phyloP scores from a whole-genome alignment of 805 yeast genomes.

The Torulaspora quercuum region DNA sequence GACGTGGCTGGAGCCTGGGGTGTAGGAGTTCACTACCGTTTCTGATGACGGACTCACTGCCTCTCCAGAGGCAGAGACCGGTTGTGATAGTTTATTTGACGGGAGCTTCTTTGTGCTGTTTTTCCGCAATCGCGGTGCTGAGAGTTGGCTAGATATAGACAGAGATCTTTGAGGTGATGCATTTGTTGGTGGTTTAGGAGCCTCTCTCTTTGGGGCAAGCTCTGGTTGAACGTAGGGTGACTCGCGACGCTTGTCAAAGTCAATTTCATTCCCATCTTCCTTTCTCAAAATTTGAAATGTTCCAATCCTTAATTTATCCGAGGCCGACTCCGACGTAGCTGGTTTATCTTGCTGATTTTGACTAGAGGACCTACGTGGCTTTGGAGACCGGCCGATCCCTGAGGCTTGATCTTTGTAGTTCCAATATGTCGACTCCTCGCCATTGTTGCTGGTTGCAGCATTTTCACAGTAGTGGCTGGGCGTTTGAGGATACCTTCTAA shows the following conservation, averaged over 20 bases:
- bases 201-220: slow-evolving; percentile 64
- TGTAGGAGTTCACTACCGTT: slow-evolving; percentile 37
- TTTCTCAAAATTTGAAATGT: slow-evolving; percentile 66
- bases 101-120: slow-evolving; percentile 15
- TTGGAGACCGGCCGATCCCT: slow-evolving; percentile 19
- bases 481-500: slow-evolving; percentile 33
- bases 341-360: slow-evolving; percentile 7
- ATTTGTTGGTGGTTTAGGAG: slow-evolving; percentile 62
- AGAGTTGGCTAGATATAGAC: slow-evolving; percentile 17
- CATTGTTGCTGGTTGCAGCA: slow-evolving; percentile 10
- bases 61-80: slow-evolving; percentile 12
- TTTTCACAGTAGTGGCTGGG: slow-evolving; percentile 35
- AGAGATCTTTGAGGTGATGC: slow-evolving; percentile 24
- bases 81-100: slow-evolving; percentile 25
- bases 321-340: slow-evolving; percentile 16
- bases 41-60: slow-evolving; percentile 21
- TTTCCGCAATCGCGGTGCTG: slow-evolving; percentile 20
- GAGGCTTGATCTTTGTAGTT: slow-evolving; percentile 25
- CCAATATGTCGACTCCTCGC: slow-evolving; percentile 33
- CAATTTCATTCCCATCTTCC: slow-evolving; percentile 65
- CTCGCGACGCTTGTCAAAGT: slow-evolving; percentile 73
- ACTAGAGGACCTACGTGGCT: slow-evolving; percentile 9
- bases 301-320: slow-evolving; percentile 30
- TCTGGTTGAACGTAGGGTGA: slow-evolving; percentile 64
- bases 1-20: slow-evolving; percentile 44